Percentiles rank a stretch among this genome's conserved stretches.
These are phyloP conservation scores for Peribolospora kevripleyi DNA, from an alignment of 768 basidiomycete genomes.

Conservation along the genomic window DNA sequence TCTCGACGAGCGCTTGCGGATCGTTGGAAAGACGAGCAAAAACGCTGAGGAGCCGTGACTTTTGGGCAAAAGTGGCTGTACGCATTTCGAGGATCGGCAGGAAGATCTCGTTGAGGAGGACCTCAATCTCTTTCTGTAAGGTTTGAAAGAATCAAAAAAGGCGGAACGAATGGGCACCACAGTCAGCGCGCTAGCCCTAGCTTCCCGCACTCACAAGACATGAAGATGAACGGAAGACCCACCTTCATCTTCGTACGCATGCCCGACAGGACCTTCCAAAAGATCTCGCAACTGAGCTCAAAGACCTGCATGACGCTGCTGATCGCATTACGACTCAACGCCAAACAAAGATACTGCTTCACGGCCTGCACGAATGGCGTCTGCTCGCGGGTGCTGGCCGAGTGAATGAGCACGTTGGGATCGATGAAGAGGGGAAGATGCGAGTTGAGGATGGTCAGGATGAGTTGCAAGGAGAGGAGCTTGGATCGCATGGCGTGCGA, in stretches of 20 bases:
- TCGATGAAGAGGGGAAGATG: conserved; percentile 80
- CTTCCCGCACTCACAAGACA: not conserved
- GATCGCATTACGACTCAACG: conserved; percentile 80
- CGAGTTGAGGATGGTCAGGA: conserved; percentile 70
- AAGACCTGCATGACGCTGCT: conserved; percentile 90
- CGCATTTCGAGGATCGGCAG: conserved; percentile 95
- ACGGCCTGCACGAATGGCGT: conserved; percentile 78
- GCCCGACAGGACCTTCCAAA: conserved; percentile 82
- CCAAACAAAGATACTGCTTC: conserved; percentile 84
- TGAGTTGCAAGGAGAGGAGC: conserved; percentile 73
- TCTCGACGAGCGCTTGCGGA: conserved; percentile 88
- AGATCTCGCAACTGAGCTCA: conserved; percentile 92
- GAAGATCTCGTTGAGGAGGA: conserved; percentile 94
- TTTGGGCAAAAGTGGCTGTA: conserved; percentile 83
- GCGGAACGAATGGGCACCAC: not conserved
- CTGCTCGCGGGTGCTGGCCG: conserved; percentile 62
- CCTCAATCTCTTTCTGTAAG: conserved; percentile 88
- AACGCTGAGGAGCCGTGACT: conserved; percentile 56
- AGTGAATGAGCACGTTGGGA: conserved; percentile 69
- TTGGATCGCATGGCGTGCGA: conserved; percentile 97
- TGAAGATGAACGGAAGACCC: conserved; percentile 4
- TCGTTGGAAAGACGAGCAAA: conserved; percentile 83
- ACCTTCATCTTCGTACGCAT: conserved; percentile 94
- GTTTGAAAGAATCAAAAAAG: not conserved
- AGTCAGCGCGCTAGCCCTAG: no score